A percentile compares a stretch with the other conserved stretches of the same genome.
Conservation (phyloP, 768 basidiomycete species). For the Lanmaoa pseudosensibilis region DNA sequence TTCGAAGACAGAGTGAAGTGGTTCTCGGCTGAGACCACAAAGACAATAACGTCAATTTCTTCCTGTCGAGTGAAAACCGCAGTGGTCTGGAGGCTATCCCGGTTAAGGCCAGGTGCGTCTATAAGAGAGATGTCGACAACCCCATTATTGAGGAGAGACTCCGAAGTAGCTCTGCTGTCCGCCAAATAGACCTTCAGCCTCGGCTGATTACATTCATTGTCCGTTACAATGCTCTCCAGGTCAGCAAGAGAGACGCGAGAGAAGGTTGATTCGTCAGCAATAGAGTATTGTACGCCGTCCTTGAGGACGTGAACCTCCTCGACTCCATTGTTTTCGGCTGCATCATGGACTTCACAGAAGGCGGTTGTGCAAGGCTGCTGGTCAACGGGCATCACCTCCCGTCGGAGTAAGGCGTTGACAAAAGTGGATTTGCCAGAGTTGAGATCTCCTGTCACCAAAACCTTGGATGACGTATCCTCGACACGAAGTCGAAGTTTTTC, state of each 20-base stretch:
- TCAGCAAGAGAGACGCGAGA: conserved; percentile 63
- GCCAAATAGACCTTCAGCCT: conserved; percentile 88
- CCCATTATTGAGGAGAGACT: conserved; percentile 91
- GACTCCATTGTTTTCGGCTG: conserved; percentile 70
- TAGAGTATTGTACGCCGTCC: conserved; percentile 65
- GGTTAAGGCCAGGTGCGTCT: conserved; percentile 96
- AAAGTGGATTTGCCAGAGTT: conserved; percentile 99
- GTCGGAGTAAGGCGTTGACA: conserved; percentile 89
- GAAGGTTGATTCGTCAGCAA: conserved; percentile 74
- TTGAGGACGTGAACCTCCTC: conserved; percentile 88
- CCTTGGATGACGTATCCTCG: conserved; percentile 89
- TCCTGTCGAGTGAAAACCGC: conserved; percentile 94
- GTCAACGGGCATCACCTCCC: conserved; percentile 94
- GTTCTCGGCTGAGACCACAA: conserved; percentile 97
- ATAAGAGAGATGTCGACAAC: conserved; percentile 98
- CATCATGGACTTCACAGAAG: conserved; percentile 96
- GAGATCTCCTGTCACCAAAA: conserved; percentile 96
- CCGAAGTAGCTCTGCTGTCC: conserved; percentile 72
- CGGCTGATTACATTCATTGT: conserved; percentile 53
- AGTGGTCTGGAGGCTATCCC: conserved; percentile 92
- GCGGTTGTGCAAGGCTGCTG: conserved; percentile 97
- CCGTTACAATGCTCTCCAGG: conserved; percentile 74
- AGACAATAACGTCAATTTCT: conserved; percentile 98
- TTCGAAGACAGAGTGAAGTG: conserved; percentile 96
- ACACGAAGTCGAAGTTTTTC: conserved; percentile 84